Evolutionary conservation across 495 filamentous ascomycete species (phyloP).

Genomic region (Tuber calosporum): DNA sequence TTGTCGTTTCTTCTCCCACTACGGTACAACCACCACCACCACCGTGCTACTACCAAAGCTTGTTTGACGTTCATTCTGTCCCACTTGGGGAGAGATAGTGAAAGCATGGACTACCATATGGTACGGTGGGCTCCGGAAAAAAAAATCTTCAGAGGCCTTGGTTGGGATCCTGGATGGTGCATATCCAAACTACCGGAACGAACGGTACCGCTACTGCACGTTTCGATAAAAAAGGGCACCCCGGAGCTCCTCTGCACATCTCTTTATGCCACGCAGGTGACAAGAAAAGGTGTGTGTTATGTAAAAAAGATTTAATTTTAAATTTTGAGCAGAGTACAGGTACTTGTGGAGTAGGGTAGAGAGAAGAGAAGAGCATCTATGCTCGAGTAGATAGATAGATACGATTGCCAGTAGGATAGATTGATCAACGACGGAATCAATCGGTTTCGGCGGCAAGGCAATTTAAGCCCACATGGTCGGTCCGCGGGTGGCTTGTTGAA

Average conservation of each 20-base stretch:
- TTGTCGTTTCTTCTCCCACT: neutral
- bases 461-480: neutral
- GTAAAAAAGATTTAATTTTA: neutral
- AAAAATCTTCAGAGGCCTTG: neutral
- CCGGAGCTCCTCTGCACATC: neutral
- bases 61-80: neutral
- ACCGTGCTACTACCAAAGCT: neutral
- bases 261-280: neutral
- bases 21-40: neutral
- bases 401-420: neutral
- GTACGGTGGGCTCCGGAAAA: neutral
- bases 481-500: neutral
- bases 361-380: neutral
- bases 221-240: neutral
- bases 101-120: neutral
- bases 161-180: neutral
- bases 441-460: neutral
- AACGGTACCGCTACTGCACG: neutral
- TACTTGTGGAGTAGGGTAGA: neutral
- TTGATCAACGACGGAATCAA: constrained; percentile 3
- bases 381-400: too few relatives aligned
- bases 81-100: neutral
- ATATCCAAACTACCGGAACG: neutral
- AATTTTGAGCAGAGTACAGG: neutral
- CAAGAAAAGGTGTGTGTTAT: neutral